Conservation (phyloP, 257 asterid species). For the Schizonepeta tenuifolia region DNA sequence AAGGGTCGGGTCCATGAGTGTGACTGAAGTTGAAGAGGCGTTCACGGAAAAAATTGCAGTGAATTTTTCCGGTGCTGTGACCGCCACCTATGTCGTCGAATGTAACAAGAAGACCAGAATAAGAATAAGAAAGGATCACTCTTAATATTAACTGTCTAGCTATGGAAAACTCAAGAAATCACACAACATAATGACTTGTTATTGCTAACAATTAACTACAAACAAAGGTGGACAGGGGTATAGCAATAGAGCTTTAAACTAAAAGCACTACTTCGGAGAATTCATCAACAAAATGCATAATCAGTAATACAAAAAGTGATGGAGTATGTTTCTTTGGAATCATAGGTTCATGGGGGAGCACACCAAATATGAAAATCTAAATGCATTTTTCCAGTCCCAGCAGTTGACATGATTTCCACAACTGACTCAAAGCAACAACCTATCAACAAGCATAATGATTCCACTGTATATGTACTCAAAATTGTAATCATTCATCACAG, state of each 20-base stretch:
- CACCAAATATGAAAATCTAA: background rate
- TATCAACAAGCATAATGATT: too few relatives aligned
- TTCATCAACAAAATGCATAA: too few relatives aligned
- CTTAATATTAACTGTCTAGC: too few relatives aligned
- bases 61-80: constrained; percentile 80
- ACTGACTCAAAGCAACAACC: background rate
- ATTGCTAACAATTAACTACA: background rate
- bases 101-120: constrained; percentile 13
- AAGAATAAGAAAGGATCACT: background rate
- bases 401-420: background rate
- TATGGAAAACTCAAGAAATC: too few relatives aligned
- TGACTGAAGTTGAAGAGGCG: constrained; percentile 60
- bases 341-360: too few relatives aligned
- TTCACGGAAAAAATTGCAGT: constrained; percentile 58
- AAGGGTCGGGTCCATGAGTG: constrained; percentile 52
- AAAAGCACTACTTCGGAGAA: too few relatives aligned
- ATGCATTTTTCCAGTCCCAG: background rate
- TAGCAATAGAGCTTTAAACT: too few relatives aligned
- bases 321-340: too few relatives aligned
- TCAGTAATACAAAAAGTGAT: too few relatives aligned
- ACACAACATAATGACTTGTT: too few relatives aligned
- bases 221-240: background rate
- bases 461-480: too few relatives aligned
- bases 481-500: background rate
- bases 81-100: constrained; percentile 26